Conservation (phyloP, 306 rosid species). For the Betula pendula region DNA sequence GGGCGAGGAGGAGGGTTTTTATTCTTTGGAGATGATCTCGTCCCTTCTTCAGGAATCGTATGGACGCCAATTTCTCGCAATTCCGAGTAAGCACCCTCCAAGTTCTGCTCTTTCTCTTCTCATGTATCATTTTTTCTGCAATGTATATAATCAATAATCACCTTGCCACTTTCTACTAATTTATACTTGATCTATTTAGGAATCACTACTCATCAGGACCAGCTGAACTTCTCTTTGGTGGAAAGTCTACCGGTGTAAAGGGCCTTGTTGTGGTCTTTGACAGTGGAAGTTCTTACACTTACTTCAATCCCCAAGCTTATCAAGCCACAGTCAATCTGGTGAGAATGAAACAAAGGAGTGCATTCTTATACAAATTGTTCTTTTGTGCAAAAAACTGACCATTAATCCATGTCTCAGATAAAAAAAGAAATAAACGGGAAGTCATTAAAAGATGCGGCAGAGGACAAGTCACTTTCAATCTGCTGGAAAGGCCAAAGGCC, state of each 20-base stretch:
- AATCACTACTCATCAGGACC: slow-evolving; percentile 68
- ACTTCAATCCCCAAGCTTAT: slow-evolving; percentile 58
- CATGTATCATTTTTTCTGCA: background rate
- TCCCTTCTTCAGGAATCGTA: slow-evolving; percentile 51
- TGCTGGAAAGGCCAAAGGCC: slow-evolving; percentile 83
- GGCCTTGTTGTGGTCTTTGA: slow-evolving; percentile 63
- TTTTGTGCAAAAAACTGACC: slow-evolving; percentile 2
- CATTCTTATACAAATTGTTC: background rate
- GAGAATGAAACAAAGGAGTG: slow-evolving; percentile 25
- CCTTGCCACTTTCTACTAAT: slow-evolving; percentile 10
- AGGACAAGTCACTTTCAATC: slow-evolving; percentile 51
- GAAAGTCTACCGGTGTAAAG: slow-evolving; percentile 49
- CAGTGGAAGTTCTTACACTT: slow-evolving; percentile 88
- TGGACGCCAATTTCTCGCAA: slow-evolving; percentile 56
- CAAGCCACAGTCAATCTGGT: slow-evolving; percentile 46
- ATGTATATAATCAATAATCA: slow-evolving; percentile 13
- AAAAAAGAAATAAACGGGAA: slow-evolving; percentile 52
- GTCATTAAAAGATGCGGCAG: slow-evolving; percentile 40
- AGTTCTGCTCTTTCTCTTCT: slow-evolving; percentile 14
- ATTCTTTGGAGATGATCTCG: slow-evolving; percentile 61
- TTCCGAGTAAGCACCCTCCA: slow-evolving; percentile 43
- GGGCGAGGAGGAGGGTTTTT: slow-evolving; percentile 65
- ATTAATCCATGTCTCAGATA: slow-evolving; percentile 43
- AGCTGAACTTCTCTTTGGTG: slow-evolving; percentile 55
- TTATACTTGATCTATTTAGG: slow-evolving; percentile 36